Base-by-base conservation (phyloP, 2,329 filamentous ascomycete species). In the Colletotrichum incanum region DNA sequence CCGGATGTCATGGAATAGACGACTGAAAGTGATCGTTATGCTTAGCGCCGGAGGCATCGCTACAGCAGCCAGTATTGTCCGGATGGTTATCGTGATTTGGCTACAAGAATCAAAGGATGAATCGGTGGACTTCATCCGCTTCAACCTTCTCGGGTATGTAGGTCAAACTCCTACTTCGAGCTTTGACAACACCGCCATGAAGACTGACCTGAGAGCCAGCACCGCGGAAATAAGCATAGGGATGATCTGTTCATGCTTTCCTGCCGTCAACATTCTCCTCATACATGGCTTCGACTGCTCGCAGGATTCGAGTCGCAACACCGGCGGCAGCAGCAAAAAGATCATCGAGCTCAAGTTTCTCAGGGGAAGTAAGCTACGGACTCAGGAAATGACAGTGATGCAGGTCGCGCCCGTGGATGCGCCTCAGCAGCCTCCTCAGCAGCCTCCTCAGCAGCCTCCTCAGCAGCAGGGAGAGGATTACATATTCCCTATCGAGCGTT, bases 141-240 rank as follows among this genome's bases (percentile, higher is more conserved):
- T 72, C 39, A 72, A 72, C 0, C 65, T 72, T 9, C 65, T 69
- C 1, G 65, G 70, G 70, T 72, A 28, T 5, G 58, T 74, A 4
- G 12, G n/a, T 47, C 77, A 55, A 37, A 1, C 52, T 5, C 11
- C 31, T 31, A 9, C 18, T 34, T 34, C 1, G 1, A 2, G 9
- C 28, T 37, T 37, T 3, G 12, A 8, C 18, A 41, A 11, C 76
- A 6, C 23, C n/a, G 4, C 3, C 28, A 12, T n/a, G 3, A 4
- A 43, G 4, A 37, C 70, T 65, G 5, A 72, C 64, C 16, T 7
- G 9, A 1, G 2, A 7, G 6, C 5, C 34, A 72, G 70, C 20
- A 81, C 80, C 43, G 80, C 80, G 28, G 79, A 81, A 59, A 75
- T 75, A 0, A 78, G 78, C 28, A 77, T 81, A 26, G 79, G 79